Conservation (phyloP, 202 grass and related monocot species). For the Digitaria exilis region DNA sequence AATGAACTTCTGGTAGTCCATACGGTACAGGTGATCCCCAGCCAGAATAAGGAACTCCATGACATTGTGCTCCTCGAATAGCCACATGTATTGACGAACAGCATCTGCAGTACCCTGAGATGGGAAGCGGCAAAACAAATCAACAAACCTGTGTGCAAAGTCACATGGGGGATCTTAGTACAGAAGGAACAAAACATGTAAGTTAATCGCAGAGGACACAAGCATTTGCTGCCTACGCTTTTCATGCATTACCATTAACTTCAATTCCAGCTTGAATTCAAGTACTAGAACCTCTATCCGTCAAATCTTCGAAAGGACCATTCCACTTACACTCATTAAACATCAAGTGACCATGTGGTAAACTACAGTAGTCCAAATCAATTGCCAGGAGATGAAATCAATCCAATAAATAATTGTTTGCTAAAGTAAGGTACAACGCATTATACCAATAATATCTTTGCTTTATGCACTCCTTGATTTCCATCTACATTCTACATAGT, state of each 20-base stretch:
- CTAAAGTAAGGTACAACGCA: not conserved
- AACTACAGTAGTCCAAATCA: not conserved
- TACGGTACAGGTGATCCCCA: constrained; percentile 93
- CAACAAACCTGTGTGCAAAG: not conserved
- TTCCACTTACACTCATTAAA: not conserved
- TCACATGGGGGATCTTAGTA: not conserved
- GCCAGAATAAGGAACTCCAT: constrained; percentile 86
- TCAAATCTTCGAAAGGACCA: not conserved
- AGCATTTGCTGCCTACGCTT: not conserved
- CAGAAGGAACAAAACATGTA: constrained; percentile 17
- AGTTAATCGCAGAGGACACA: not conserved
- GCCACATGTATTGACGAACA: constrained; percentile 75
- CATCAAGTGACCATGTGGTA: not conserved
- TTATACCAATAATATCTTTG: not conserved
- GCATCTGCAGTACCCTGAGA: constrained; percentile 87
- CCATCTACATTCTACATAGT: not conserved
- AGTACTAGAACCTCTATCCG: not conserved
- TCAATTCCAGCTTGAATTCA: constrained; percentile 10
- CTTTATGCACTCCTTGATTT: not conserved
- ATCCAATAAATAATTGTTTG: not conserved
- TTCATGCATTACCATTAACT: constrained; percentile 12
- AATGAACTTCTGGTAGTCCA: constrained; percentile 93
- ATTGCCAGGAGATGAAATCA: not conserved
- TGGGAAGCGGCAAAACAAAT: constrained; percentile 29
- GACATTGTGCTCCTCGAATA: constrained; percentile 90